These are phyloP conservation scores for Beauveria australis DNA, from an alignment of 2,329 filamentous ascomycete genomes.

Conservation along the genomic window DNA sequence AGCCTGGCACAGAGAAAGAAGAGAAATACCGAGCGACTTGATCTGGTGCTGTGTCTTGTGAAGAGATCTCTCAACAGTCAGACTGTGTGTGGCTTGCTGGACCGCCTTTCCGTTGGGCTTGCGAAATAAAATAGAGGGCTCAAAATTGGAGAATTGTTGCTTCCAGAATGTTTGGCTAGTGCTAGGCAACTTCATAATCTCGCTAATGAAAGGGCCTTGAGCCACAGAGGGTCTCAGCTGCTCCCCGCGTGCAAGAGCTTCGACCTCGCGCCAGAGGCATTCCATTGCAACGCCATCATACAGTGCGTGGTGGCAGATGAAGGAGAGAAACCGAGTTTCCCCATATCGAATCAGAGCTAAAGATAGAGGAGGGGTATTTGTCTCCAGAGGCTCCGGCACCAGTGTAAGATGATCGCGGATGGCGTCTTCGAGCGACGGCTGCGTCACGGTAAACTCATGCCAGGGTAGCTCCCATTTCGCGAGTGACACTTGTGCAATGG, in stretches of 20 bases:
- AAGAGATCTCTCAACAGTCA: constrained; percentile 29
- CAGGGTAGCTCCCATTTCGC: constrained; percentile 34
- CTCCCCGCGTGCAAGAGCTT: constrained; percentile 43
- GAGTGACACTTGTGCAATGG: constrained; percentile 68
- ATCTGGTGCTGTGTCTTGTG: constrained; percentile 38
- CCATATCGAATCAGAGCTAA: constrained; percentile 32
- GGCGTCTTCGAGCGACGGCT: constrained; percentile 26
- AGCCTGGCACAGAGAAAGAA: constrained; percentile 62
- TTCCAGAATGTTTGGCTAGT: constrained; percentile 60
- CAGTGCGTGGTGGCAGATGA: constrained; percentile 66
- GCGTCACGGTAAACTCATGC: constrained; percentile 25
- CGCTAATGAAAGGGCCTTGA: constrained; percentile 56
- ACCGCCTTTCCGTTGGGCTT: constrained; percentile 16
- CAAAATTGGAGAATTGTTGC: constrained; percentile 43
- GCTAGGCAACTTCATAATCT: constrained; percentile 41
- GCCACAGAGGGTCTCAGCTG: constrained; percentile 40
- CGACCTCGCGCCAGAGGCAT: constrained; percentile 61
- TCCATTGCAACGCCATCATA: constrained; percentile 78
- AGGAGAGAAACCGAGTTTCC: constrained; percentile 33
- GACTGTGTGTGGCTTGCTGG: constrained; percentile 22
- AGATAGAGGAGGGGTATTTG: constrained; percentile 35
- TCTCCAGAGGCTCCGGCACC: constrained; percentile 35
- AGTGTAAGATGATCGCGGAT: constrained; percentile 31
- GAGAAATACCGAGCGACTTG: constrained; percentile 47
- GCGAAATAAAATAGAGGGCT: constrained; percentile 22